These are phyloP conservation scores for Coemansia sp. DNA, from an alignment of 192 early-diverging fungal species.

Conservation along the genomic window DNA sequence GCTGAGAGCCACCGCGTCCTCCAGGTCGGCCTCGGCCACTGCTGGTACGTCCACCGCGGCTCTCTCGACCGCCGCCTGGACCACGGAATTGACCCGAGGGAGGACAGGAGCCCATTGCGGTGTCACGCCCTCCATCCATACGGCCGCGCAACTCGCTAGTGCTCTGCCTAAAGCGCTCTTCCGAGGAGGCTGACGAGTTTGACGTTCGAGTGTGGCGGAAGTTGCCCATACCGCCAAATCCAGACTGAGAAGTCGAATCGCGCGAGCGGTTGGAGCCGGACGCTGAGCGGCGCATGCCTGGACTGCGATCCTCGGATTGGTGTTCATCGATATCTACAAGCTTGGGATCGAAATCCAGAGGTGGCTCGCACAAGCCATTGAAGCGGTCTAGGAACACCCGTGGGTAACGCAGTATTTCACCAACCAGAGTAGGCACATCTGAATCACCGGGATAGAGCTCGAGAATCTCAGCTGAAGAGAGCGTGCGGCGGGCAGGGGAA, in stretches of 20 bases:
- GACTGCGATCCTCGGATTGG: slow-evolving; percentile 47
- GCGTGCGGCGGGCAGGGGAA: slow-evolving; percentile 32
- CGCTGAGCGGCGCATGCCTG: slow-evolving; percentile 49
- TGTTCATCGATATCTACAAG: slow-evolving; percentile 51
- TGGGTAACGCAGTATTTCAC: slow-evolving; percentile 69
- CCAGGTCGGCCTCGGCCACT: slow-evolving; percentile 7
- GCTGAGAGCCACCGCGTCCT: slow-evolving; percentile 56
- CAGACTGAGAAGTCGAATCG: slow-evolving; percentile 23
- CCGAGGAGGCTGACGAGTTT: slow-evolving; percentile 28
- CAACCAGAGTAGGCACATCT: slow-evolving; percentile 54
- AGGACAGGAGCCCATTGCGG: slow-evolving; percentile 41
- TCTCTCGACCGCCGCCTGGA: slow-evolving; percentile 35
- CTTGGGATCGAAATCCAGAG: slow-evolving; percentile 58
- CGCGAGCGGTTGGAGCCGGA: slow-evolving; percentile 43
- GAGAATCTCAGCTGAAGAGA: slow-evolving; percentile 45
- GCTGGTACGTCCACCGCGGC: slow-evolving; percentile 58
- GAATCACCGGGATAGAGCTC: slow-evolving; percentile 59
- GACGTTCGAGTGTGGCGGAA: slow-evolving; percentile 33
- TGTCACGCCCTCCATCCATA: slow-evolving; percentile 17
- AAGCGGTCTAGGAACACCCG: slow-evolving; percentile 82
- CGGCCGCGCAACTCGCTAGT: slow-evolving; percentile 34
- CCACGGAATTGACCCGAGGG: slow-evolving; percentile 51
- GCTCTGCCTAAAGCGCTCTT: slow-evolving; percentile 53
- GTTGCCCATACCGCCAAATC: slow-evolving; percentile 55
- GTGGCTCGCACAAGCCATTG: slow-evolving; percentile 65